Evolutionary conservation across 176 grass and related monocot genomes (phyloP).

Genomic region (Carex cristatella): DNA sequence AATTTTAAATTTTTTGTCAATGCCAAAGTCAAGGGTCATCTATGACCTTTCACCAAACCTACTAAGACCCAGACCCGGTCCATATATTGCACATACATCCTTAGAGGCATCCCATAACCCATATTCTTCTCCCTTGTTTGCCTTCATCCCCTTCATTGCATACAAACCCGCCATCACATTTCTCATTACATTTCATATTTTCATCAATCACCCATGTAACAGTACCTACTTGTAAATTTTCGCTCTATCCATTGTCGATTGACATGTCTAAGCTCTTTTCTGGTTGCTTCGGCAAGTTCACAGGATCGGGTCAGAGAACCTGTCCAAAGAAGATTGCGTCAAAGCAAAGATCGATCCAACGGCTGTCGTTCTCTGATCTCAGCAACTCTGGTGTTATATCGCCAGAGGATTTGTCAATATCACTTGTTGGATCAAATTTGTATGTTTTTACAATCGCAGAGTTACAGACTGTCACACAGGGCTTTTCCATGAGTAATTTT

Average conservation of each 20-base stretch:
- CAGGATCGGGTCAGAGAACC: background rate
- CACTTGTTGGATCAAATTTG: conserved; percentile 68
- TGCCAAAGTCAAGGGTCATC: conserved; percentile 18
- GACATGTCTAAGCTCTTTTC: conserved; percentile 49
- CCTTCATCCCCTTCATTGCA: conserved; percentile 4
- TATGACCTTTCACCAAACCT: conserved; percentile 19
- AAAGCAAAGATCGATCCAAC: conserved; percentile 18
- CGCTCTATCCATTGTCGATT: background rate
- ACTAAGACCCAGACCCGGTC: conserved; percentile 3
- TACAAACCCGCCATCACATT: background rate
- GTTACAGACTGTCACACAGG: conserved; percentile 51
- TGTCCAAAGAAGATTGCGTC: conserved; percentile 12
- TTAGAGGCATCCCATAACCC: conserved; percentile 23
- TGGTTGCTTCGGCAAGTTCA: conserved; percentile 50
- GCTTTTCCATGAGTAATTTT: conserved; percentile 82
- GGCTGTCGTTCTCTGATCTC: conserved; percentile 77
- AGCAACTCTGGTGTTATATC: conserved; percentile 58
- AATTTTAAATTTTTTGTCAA: background rate
- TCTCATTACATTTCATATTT: background rate
- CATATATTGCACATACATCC: conserved; percentile 38
- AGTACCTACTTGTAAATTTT: background rate
- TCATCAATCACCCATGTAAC: conserved; percentile 17
- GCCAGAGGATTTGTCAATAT: conserved; percentile 85
- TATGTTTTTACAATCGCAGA: conserved; percentile 64
- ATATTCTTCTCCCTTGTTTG: conserved; percentile 7